Evolutionary conservation across 108 stramenopile genomes (phyloP).

Genomic region (Asterionellopsis glacialis): DNA sequence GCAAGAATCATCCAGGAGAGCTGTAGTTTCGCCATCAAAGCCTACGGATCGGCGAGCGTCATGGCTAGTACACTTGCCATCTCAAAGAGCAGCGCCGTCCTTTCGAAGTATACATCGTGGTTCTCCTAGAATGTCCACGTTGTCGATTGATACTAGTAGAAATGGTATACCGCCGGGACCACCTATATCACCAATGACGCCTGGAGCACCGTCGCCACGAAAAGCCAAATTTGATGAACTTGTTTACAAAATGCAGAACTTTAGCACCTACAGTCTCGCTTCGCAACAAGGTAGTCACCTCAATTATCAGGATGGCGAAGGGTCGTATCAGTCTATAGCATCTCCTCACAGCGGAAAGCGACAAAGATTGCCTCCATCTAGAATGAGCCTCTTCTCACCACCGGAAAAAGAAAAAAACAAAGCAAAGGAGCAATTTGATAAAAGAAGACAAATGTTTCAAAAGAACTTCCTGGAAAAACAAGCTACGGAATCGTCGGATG

Average conservation of each 20-base stretch:
- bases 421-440: no score
- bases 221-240: constrained; percentile 8
- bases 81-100: neutral
- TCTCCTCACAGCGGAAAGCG: no score
- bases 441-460: no score
- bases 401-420: no score
- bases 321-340: no score
- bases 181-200: neutral
- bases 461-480: no score
- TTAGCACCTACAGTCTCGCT: no score
- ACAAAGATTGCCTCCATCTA: no score
- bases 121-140: neutral
- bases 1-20: neutral
- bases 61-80: constrained; percentile 67
- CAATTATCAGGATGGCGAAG: no score
- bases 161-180: neutral
- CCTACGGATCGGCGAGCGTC: constrained; percentile 56
- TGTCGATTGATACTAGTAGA: neutral
- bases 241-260: neutral
- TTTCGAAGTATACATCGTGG: neutral
- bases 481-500: no score
- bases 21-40: neutral
- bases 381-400: no score
- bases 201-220: neutral
- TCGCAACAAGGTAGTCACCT: no score